Percentiles rank a stretch among this genome's conserved stretches.
These are phyloP conservation scores for Gymnopilus junonius DNA, from an alignment of 768 basidiomycete species.

Conservation along the genomic window DNA sequence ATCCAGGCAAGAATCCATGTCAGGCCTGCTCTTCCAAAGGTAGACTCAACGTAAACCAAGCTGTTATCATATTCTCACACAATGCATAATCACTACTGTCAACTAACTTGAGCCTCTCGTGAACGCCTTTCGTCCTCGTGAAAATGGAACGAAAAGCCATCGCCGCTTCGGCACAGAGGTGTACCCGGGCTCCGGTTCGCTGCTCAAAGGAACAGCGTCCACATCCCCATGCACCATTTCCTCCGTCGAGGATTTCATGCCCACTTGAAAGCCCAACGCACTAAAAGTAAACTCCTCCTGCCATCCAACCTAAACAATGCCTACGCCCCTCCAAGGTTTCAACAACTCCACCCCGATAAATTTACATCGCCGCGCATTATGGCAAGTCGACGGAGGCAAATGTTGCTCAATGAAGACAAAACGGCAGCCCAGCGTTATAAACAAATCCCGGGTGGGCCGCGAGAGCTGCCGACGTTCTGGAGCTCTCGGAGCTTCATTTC, in stretches of 20 bases:
- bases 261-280: not conserved
- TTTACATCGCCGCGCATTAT: not conserved
- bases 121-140: not conserved
- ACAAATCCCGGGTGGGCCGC: not conserved
- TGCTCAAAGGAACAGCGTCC: not conserved
- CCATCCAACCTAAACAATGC: not conserved
- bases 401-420: constrained; percentile 1
- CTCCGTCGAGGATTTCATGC: not conserved
- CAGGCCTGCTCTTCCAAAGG: not conserved
- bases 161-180: not conserved
- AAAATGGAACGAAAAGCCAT: not conserved
- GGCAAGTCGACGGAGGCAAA: not conserved
- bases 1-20: not conserved
- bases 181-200: not conserved
- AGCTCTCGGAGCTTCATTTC: not conserved
- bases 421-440: not conserved
- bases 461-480: not conserved
- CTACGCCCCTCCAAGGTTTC: not conserved
- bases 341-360: constrained; percentile 1
- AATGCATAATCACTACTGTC: not conserved
- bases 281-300: not conserved
- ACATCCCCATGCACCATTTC: not conserved
- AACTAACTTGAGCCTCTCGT: not conserved
- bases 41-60: not conserved
- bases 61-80: not conserved